Evolutionary conservation across 345 rosid genomes (phyloP).

Genomic region (Eucalyptus albens): DNA sequence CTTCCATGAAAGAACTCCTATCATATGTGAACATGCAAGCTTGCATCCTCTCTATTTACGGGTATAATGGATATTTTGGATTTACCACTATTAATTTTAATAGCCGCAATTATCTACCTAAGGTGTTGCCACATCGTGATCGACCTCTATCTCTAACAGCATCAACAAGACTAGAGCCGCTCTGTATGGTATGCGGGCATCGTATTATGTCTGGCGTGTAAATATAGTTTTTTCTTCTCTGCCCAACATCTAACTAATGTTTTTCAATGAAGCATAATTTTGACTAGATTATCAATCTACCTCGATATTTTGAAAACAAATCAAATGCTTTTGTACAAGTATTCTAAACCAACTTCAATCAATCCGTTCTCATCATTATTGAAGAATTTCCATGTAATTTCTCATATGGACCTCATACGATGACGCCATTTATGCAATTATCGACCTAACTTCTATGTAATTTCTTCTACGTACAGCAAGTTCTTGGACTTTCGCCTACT

Average conservation of each 20-base stretch:
- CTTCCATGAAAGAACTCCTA: background rate
- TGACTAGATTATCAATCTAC: no score
- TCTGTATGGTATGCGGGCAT: no score
- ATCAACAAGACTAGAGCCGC: background rate
- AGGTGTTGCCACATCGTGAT: background rate
- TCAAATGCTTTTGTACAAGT: background rate
- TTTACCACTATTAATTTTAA: background rate
- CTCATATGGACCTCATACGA: background rate
- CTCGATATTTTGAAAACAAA: background rate
- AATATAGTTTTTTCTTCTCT: background rate
- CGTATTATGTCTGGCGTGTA: background rate
- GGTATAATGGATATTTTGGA: background rate
- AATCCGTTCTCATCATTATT: background rate
- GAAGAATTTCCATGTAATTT: background rate
- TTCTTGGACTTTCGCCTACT: no score
- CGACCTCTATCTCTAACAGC: background rate
- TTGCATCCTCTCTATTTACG: background rate
- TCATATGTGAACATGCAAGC: background rate
- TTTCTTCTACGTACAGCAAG: no score
- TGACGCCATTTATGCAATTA: background rate
- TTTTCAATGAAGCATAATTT: no score
- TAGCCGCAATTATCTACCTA: background rate
- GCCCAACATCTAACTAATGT: background rate
- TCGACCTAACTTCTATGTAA: no score
- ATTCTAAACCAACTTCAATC: background rate